A percentile compares a stretch with the other conserved stretches of the same genome.
phyloP scores from a whole-genome alignment of 2,329 filamentous ascomycete genomes.

The Tolypocladium tundrense region DNA sequence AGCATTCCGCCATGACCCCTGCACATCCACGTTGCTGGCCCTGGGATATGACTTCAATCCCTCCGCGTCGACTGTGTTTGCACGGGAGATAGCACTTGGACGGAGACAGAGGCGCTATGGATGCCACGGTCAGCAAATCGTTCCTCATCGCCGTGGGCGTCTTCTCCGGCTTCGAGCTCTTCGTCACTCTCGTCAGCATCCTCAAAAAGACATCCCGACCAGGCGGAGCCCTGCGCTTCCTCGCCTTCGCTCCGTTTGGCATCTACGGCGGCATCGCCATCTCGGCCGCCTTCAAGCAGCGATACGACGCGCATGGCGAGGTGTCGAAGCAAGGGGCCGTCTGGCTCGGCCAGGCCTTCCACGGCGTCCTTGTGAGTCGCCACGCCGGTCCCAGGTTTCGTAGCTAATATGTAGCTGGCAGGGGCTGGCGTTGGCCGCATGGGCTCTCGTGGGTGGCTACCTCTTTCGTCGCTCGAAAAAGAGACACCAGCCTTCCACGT shows the following conservation, averaged over 20 bases:
- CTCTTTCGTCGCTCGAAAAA: neutral
- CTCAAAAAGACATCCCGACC: neutral
- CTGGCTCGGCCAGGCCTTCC: constrained; percentile 2
- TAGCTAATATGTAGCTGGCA: neutral
- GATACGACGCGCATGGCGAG: neutral
- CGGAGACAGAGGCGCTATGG: neutral
- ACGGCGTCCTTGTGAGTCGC: neutral
- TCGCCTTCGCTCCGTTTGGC: constrained; percentile 2
- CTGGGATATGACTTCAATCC: no score
- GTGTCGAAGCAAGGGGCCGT: neutral
- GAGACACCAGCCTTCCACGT: neutral
- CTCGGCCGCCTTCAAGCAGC: neutral
- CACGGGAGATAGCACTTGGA: no score
- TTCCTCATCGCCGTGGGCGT: neutral
- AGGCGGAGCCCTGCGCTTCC: neutral
- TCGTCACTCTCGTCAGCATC: neutral
- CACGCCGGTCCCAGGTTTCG: no score
- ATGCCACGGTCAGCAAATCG: neutral
- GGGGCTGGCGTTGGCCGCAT: constrained; percentile 1
- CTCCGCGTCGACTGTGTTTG: no score
- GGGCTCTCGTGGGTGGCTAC: neutral
- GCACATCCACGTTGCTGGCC: no score
- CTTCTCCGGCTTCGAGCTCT: neutral
- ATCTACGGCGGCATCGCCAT: constrained; percentile 6
- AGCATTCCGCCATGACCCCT: neutral